A percentile compares a stretch with the other conserved stretches of the same genome.
Conservation (phyloP, 2,329 filamentous ascomycete genomes). For the Stachybotrys chlorohalonatus region DNA sequence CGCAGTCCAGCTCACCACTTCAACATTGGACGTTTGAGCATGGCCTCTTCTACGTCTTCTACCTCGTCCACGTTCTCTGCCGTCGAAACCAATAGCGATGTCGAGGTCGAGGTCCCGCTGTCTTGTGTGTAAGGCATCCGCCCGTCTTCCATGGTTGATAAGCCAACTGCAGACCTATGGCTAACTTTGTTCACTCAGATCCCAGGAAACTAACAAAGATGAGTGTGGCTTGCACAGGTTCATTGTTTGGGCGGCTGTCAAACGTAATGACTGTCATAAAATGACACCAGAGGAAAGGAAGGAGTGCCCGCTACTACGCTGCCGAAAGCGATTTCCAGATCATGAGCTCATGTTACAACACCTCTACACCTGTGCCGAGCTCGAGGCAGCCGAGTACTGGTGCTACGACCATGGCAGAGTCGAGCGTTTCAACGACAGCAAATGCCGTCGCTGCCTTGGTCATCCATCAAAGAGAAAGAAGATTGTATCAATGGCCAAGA, state of each 20-base stretch:
- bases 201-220: constrained; percentile 33
- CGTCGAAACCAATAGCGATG: constrained; percentile 5
- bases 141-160: constrained; percentile 2
- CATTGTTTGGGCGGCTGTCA: constrained; percentile 47
- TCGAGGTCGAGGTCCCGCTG: constrained; percentile 9
- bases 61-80: constrained; percentile 5
- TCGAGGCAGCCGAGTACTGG: constrained; percentile 43
- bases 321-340: constrained; percentile 37
- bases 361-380: constrained; percentile 37
- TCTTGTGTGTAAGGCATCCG: constrained; percentile 24
- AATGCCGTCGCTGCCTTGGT: constrained; percentile 40
- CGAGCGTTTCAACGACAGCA: constrained; percentile 42
- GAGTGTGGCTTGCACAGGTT: constrained; percentile 46
- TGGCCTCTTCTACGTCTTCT: constrained; percentile 12
- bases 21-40: constrained; percentile 19
- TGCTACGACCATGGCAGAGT: constrained; percentile 45
- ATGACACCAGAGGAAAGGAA: constrained; percentile 39
- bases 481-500: constrained; percentile 43
- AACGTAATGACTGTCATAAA: constrained; percentile 39
- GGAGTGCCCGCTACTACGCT: constrained; percentile 43
- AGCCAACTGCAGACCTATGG: background rate
- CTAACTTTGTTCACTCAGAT: constrained; percentile 19
- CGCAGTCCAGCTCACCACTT: constrained; percentile 21
- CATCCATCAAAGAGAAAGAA: constrained; percentile 42
- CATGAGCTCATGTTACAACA: constrained; percentile 48